These are phyloP conservation scores for Hygrophorus pudorinus DNA, from an alignment of 768 basidiomycete genomes.

Conservation along the genomic window DNA sequence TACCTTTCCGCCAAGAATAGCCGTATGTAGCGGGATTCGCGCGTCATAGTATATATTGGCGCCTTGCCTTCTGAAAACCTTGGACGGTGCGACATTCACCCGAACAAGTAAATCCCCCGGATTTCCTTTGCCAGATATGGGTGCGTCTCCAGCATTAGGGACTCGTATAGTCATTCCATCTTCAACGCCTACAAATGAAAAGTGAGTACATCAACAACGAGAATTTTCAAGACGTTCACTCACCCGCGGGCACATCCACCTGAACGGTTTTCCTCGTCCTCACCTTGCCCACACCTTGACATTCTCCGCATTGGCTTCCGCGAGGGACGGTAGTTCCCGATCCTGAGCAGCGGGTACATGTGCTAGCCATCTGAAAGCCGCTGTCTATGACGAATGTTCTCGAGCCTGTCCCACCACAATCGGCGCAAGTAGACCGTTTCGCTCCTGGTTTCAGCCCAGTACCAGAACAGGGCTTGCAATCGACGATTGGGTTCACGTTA, in stretches of 20 bases:
- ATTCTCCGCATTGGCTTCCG: constrained; percentile 66
- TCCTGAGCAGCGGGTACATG: constrained; percentile 77
- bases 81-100: constrained; percentile 74
- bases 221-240: constrained; percentile 18
- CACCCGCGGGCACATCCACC: constrained; percentile 81
- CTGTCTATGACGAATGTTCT: constrained; percentile 83
- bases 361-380: constrained; percentile 96
- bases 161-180: constrained; percentile 90
- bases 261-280: constrained; percentile 67
- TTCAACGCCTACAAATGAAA: constrained; percentile 59
- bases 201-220: background rate
- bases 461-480: constrained; percentile 79
- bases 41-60: constrained; percentile 84
- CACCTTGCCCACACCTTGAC: constrained; percentile 83
- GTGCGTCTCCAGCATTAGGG: constrained; percentile 73
- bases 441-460: constrained; percentile 81
- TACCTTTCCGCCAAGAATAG: constrained; percentile 87
- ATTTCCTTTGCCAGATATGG: constrained; percentile 67
- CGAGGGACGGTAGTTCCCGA: constrained; percentile 72
- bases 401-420: constrained; percentile 82
- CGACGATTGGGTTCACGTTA: constrained; percentile 68
- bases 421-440: constrained; percentile 65
- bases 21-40: constrained; percentile 82
- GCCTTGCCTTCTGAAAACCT: constrained; percentile 84
- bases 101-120: constrained; percentile 83